Evolutionary conservation across 768 basidiomycete species (phyloP), one percentile per base, ranked within the genome.

Genomic region (Harrya chromipes): DNA sequence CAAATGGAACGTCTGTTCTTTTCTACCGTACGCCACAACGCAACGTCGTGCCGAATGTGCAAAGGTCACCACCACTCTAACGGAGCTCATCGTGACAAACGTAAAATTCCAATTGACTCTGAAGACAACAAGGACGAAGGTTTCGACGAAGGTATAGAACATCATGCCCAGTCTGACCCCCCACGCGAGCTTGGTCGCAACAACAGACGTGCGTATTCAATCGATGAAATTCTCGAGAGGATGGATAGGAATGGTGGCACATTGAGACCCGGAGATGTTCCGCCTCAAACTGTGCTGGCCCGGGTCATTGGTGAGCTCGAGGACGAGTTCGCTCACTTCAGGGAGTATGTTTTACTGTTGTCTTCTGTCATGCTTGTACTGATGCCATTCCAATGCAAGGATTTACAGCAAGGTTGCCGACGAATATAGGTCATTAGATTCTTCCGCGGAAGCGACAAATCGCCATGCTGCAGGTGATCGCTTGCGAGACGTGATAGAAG

Each of bases 311-410:
- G 86, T 52, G 92, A 95, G 68, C 74, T 99, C 8, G 95, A 98
- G 64, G 93, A 93, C 53, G 95, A 99, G 63, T 98, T 97, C 62
- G 82, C 81, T 31, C 91, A 93, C 70, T 95, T 94, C 67, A 97
- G 92, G 70, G 84, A 87, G 97, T 97, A 56, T 24, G 83, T 72
- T 37, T 36, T 16, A 13, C 5, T 10, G 13, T 21, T 19, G 6
- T 16, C n/a, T 24, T 19, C 11, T 39, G 17, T 34, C 6, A 11
- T n/a, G 1, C n/a, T 46, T 36, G 11, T 4, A 3, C 56, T 66
- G 23, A 68, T 31, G 16, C 2, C 6, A 2, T 48, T 34, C 29
- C 16, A 35, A 45, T 39, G n/a, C 41, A 55, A 98, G 95, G 57
- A 84, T 97, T 41, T 99, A 97, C 58, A 71, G 84, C 46, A 90